phyloP scores from a whole-genome alignment of 371 early-diverging fungal genomes.

The Chytridiales sp. region DNA sequence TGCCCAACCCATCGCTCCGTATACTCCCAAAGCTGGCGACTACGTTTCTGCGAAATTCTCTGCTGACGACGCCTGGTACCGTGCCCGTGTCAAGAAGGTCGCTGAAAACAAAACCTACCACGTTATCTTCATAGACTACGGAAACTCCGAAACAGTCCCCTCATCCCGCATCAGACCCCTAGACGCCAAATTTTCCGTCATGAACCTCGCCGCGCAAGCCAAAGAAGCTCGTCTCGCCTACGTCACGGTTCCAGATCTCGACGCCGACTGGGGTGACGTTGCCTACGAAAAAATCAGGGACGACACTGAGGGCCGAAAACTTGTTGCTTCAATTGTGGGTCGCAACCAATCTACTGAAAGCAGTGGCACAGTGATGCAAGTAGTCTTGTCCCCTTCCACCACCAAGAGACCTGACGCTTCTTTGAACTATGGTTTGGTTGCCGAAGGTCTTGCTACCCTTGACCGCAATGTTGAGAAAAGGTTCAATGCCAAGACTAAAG shows the following conservation, averaged over 20 bases:
- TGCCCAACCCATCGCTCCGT: conserved; percentile 31
- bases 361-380: conserved; percentile 50
- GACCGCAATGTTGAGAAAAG: conserved; percentile 37
- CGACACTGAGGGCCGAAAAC: conserved; percentile 64
- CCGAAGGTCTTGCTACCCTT: conserved; percentile 74
- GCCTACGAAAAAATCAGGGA: conserved; percentile 69
- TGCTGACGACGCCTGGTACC: conserved; percentile 83
- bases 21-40: conserved; percentile 70
- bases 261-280: conserved; percentile 77
- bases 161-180: conserved; percentile 42
- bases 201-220: conserved; percentile 73
- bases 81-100: conserved; percentile 77
- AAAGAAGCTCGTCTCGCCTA: conserved; percentile 82
- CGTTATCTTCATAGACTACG: conserved; percentile 88
- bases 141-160: conserved; percentile 64
- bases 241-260: conserved; percentile 62
- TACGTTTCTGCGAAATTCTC: conserved; percentile 81
- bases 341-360: conserved; percentile 17
- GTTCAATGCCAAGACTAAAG: conserved; percentile 17
- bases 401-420: conserved; percentile 57
- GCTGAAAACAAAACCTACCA: conserved; percentile 63
- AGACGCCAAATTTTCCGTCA: conserved; percentile 29
- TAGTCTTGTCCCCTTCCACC: conserved; percentile 67
- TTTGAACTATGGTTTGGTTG: conserved; percentile 72
- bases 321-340: conserved; percentile 75